Conservation (phyloP, 352 stramenopile species). For the Phytophthora ramorum region DNA sequence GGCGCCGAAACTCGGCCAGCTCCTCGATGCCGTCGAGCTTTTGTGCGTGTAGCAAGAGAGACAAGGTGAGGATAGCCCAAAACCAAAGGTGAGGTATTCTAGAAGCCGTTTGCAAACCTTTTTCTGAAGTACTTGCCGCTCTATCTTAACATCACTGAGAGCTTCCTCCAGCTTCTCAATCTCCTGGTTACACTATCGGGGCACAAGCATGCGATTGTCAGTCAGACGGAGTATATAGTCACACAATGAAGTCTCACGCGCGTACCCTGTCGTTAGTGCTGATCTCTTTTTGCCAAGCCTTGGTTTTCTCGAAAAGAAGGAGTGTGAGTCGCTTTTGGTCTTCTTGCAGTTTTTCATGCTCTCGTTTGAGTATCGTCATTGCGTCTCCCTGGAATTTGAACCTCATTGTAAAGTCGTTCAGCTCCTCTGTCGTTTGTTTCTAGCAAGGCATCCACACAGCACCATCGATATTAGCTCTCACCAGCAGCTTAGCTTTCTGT, state of each 20-base stretch:
- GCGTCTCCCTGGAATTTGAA: slow-evolving; percentile 44
- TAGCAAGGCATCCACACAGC: slow-evolving; percentile 12
- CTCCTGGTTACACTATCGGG: slow-evolving; percentile 51
- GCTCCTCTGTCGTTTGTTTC: slow-evolving; percentile 64
- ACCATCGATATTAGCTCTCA: not conserved
- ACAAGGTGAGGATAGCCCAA: not conserved
- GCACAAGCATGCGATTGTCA: not conserved
- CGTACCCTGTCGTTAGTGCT: slow-evolving; percentile 54
- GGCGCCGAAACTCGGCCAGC: slow-evolving; percentile 51
- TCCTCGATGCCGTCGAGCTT: slow-evolving; percentile 75
- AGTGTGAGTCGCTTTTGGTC: slow-evolving; percentile 63
- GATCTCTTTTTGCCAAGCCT: slow-evolving; percentile 75
- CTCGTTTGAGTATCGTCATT: slow-evolving; percentile 36
- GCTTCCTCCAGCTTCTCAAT: slow-evolving; percentile 50
- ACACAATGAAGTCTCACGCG: not conserved
- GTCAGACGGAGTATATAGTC: not conserved
- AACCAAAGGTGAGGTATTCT: not conserved
- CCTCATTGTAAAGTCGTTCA: slow-evolving; percentile 46
- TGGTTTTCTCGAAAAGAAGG: slow-evolving; percentile 77
- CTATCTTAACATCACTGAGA: slow-evolving; percentile 35
- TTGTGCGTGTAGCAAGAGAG: not conserved
- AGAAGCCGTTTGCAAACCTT: slow-evolving; percentile 44
- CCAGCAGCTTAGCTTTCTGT: not conserved
- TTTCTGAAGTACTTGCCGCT: slow-evolving; percentile 44
- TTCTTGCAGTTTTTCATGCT: slow-evolving; percentile 52